Evolutionary conservation across 2,329 filamentous ascomycete species (phyloP).

Genomic region (Dactylellina sp.): DNA sequence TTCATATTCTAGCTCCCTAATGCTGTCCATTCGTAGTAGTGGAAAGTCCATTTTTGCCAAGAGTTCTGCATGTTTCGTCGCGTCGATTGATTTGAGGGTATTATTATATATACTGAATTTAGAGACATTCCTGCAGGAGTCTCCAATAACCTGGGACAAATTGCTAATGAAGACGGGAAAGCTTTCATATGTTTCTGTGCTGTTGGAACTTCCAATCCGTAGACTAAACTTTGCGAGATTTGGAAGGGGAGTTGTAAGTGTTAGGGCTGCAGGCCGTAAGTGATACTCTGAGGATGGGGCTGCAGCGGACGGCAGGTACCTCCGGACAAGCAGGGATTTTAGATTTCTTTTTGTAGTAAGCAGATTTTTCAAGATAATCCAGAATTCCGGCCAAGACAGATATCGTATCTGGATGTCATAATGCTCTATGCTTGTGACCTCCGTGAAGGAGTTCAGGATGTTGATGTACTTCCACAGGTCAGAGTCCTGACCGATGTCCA

Average conservation of each 20-base stretch:
- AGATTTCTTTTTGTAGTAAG: conserved; percentile 21
- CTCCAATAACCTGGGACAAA: conserved; percentile 9
- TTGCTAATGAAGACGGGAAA: conserved; percentile 9
- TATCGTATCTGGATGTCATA: conserved; percentile 19
- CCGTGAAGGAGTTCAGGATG: conserved; percentile 12
- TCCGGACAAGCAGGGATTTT: conserved; percentile 5
- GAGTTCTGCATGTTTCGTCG: neutral
- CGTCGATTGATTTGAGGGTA: neutral
- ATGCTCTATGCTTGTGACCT: conserved; percentile 28
- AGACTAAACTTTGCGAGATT: conserved; percentile 18
- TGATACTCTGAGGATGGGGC: conserved; percentile 1
- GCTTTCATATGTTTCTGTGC: neutral
- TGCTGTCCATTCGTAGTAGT: neutral
- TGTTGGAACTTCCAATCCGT: neutral
- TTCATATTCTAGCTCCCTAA: conserved; percentile 25
- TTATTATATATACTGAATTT: conserved; percentile 16
- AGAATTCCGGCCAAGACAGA: conserved; percentile 26
- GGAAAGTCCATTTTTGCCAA: conserved; percentile 1
- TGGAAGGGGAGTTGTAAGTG: conserved; percentile 3
- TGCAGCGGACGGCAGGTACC: neutral
- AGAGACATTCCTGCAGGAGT: conserved; percentile 23
- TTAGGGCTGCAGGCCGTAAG: neutral
- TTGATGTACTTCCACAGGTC: neutral
- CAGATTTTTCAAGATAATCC: conserved; percentile 33
- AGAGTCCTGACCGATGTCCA: neutral